These are phyloP conservation scores for Eutreptiella sp. DNA, from an alignment of 208 protist species.

Conservation along the genomic window DNA sequence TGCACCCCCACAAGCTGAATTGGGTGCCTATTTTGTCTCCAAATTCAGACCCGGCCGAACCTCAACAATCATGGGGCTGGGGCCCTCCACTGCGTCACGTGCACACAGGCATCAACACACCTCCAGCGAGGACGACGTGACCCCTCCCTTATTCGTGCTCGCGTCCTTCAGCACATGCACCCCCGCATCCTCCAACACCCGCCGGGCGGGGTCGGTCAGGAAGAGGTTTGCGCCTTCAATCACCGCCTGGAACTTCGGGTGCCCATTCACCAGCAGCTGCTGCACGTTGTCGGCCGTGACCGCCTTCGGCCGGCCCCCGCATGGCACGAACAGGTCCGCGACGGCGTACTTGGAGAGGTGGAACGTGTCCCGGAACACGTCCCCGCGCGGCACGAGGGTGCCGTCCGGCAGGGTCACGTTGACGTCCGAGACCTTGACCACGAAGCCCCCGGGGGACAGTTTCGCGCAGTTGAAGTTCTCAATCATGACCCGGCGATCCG, in stretches of 20 bases:
- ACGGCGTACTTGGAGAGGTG: slow-evolving; percentile 71
- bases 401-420: slow-evolving; percentile 78
- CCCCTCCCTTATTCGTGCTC: slow-evolving; percentile 91
- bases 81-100: too few relatives aligned
- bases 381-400: slow-evolving; percentile 53
- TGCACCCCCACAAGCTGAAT: too few relatives aligned
- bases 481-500: slow-evolving; percentile 59
- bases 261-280: slow-evolving; percentile 51
- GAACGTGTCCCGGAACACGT: slow-evolving; percentile 82
- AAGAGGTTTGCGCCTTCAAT: slow-evolving; percentile 95
- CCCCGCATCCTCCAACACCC: slow-evolving; percentile 75
- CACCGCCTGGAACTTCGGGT: slow-evolving; percentile 77
- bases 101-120: too few relatives aligned
- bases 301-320: slow-evolving; percentile 85
- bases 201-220: slow-evolving; percentile 84
- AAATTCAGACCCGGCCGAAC: too few relatives aligned
- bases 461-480: slow-evolving; percentile 72
- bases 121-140: slow-evolving; percentile 93
- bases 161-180: slow-evolving; percentile 81
- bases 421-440: slow-evolving; percentile 74
- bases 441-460: slow-evolving; percentile 73
- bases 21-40: too few relatives aligned
- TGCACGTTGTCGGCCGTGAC: slow-evolving; percentile 83
- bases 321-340: slow-evolving; percentile 90
- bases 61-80: too few relatives aligned